Percentiles rank a stretch among this genome's conserved stretches.
Conservation (phyloP, 2,329 filamentous ascomycete genomes). For the Fusarium euwallaceae region DNA sequence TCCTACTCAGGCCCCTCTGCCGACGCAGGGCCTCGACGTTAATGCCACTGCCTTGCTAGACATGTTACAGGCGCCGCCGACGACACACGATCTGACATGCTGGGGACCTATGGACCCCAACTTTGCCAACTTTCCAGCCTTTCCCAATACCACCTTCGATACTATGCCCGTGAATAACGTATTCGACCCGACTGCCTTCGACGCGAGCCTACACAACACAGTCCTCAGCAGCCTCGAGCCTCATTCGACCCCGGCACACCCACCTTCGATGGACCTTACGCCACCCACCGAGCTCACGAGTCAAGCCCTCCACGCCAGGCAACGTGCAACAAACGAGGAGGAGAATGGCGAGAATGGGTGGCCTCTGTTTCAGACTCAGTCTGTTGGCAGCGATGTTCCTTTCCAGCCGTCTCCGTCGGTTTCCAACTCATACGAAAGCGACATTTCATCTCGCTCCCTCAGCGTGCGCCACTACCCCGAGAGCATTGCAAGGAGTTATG, state of each 20-base stretch:
- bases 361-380: slow-evolving; percentile 44
- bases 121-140: slow-evolving; percentile 42
- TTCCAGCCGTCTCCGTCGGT: slow-evolving; percentile 45
- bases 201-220: slow-evolving; percentile 41
- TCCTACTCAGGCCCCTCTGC: slow-evolving; percentile 41
- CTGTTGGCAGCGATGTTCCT: slow-evolving; percentile 39
- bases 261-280: slow-evolving; percentile 38
- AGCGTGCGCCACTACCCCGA: slow-evolving; percentile 45
- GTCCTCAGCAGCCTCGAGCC: slow-evolving; percentile 39
- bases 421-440: slow-evolving; percentile 47
- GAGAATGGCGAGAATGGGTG: slow-evolving; percentile 45
- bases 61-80: slow-evolving; percentile 47
- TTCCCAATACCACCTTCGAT: slow-evolving; percentile 43
- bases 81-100: slow-evolving; percentile 44
- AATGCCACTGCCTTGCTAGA: slow-evolving; percentile 46
- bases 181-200: slow-evolving; percentile 43
- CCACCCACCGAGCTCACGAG: slow-evolving; percentile 38
- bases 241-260: slow-evolving; percentile 34
- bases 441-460: slow-evolving; percentile 42
- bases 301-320: slow-evolving; percentile 33
- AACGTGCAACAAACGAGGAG: slow-evolving; percentile 39
- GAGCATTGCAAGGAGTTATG: slow-evolving; percentile 43
- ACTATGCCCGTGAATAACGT: slow-evolving; percentile 42
- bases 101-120: slow-evolving; percentile 46
- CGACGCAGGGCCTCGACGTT: slow-evolving; percentile 42